Evolutionary conservation across 1,284 basidiomycete species (phyloP).

Genomic region (Tilletia setariae): DNA sequence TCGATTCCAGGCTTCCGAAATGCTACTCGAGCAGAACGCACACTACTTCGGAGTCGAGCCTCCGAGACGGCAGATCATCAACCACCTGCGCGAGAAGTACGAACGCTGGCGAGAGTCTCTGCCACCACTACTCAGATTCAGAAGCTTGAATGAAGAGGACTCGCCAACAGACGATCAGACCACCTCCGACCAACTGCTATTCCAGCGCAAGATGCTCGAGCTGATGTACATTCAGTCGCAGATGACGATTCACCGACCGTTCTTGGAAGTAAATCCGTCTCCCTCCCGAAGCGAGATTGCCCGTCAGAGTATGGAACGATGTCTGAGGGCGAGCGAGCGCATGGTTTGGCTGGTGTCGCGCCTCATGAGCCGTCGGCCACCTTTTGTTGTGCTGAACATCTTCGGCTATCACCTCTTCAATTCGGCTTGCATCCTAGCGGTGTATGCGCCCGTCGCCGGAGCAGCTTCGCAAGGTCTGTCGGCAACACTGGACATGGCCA

Average conservation of each 20-base stretch:
- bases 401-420: constrained; percentile 41
- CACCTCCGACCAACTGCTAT: constrained; percentile 24
- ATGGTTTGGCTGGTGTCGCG: constrained; percentile 18
- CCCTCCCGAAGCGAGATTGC: constrained; percentile 29
- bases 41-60: constrained; percentile 25
- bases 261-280: constrained; percentile 39
- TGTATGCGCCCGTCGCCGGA: constrained; percentile 20
- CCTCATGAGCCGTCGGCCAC: constrained; percentile 17
- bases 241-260: constrained; percentile 40
- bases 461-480: not conserved
- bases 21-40: constrained; percentile 34
- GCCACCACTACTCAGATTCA: not conserved
- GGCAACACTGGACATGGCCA: not conserved
- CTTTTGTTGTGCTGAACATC: constrained; percentile 32
- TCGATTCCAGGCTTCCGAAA: constrained; percentile 34
- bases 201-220: constrained; percentile 37
- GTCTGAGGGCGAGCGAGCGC: constrained; percentile 22
- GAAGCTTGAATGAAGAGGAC: not conserved
- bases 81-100: constrained; percentile 18
- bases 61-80: constrained; percentile 17
- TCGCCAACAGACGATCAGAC: no score
- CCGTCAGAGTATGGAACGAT: constrained; percentile 38
- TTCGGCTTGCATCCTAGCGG: constrained; percentile 35
- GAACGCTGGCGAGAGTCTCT: not conserved
- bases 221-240: constrained; percentile 38